These are phyloP conservation scores for Strobilomyces confusus DNA, from an alignment of 768 basidiomycete genomes.

Conservation along the genomic window DNA sequence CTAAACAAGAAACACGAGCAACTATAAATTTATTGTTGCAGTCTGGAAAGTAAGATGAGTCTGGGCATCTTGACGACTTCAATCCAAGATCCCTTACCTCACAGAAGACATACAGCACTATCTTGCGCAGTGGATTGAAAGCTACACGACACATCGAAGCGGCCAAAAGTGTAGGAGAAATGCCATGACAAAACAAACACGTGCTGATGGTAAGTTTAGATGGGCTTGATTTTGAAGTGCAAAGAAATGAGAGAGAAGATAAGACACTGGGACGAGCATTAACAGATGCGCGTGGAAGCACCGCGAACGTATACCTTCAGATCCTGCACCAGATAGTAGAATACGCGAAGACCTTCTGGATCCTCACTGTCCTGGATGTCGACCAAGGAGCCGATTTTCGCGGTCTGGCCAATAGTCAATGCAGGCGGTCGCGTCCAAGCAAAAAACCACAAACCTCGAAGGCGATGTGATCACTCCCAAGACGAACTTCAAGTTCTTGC, in stretches of 20 bases:
- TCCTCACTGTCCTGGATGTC: slow-evolving; percentile 97
- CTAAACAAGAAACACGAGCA: not conserved
- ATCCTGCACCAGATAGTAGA: slow-evolving; percentile 98
- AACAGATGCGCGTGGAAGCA: not conserved
- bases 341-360: slow-evolving; percentile 94
- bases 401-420: slow-evolving; percentile 57
- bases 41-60: slow-evolving; percentile 10
- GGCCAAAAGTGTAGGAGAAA: not conserved
- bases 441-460: slow-evolving; percentile 71
- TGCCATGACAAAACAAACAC: not conserved
- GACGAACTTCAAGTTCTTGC: slow-evolving; percentile 93
- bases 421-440: not conserved
- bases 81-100: slow-evolving; percentile 14
- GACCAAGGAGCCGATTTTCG: slow-evolving; percentile 95
- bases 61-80: not conserved
- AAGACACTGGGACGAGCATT: slow-evolving; percentile 61
- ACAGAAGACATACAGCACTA: slow-evolving; percentile 18
- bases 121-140: slow-evolving; percentile 21
- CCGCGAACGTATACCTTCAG: slow-evolving; percentile 60
- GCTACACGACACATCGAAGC: slow-evolving; percentile 9
- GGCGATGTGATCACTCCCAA: slow-evolving; percentile 93
- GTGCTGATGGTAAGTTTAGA: slow-evolving; percentile 39
- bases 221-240: slow-evolving; percentile 99
- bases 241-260: slow-evolving; percentile 98
- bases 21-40: slow-evolving; percentile 8